These are phyloP conservation scores for Fusarium sp. DNA, from an alignment of 2,329 filamentous ascomycete genomes.

Conservation along the genomic window DNA sequence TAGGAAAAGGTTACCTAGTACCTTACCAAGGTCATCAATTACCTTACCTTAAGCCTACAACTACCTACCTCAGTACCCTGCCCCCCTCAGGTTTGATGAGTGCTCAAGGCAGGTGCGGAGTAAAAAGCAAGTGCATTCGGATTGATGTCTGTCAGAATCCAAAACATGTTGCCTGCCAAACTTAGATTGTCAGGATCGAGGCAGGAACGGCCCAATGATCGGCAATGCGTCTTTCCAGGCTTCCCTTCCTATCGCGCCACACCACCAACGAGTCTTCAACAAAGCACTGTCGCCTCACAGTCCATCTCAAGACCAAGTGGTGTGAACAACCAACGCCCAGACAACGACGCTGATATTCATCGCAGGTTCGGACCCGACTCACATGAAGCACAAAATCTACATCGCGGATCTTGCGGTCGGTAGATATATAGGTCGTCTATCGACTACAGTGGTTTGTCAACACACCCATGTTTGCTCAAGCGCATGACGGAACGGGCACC, in stretches of 20 bases:
- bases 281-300: slow-evolving; percentile 2
- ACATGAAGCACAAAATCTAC: neutral
- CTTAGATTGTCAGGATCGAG: slow-evolving; percentile 21
- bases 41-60: neutral
- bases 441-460: neutral
- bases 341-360: neutral
- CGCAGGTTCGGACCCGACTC: neutral
- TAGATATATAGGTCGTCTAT: neutral
- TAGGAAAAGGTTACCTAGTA: neutral
- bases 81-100: neutral
- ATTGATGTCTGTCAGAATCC: neutral
- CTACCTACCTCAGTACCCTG: neutral
- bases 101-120: neutral
- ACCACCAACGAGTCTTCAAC: slow-evolving; percentile 9
- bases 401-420: neutral
- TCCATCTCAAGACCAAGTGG: slow-evolving; percentile 9
- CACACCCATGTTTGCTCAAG: neutral
- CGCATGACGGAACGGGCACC: neutral
- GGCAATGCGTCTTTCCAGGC: slow-evolving; percentile 24
- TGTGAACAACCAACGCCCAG: neutral
- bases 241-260: slow-evolving; percentile 12
- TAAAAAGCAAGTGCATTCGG: neutral
- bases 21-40: neutral
- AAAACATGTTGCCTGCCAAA: neutral
- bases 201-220: slow-evolving; percentile 28